Base-by-base conservation (phyloP, 2,329 filamentous ascomycete species). In the Talaromyces amestolkiae region DNA sequence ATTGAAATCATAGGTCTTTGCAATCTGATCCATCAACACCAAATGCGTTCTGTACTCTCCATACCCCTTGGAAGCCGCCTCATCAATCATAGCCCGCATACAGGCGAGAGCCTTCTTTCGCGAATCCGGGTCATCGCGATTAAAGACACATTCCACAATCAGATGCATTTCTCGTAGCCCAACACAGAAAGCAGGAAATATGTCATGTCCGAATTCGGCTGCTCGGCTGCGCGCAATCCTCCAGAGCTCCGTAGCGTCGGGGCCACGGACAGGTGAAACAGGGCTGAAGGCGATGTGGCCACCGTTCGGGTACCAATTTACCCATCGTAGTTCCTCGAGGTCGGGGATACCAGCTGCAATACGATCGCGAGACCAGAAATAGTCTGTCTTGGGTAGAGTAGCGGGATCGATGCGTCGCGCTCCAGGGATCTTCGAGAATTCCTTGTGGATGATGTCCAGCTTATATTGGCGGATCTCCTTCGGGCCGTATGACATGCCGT, bases 211-310 rank as follows among this genome's bases (percentile, higher is more conserved):
- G n/a, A 56, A 56, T 56, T 56, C 51, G 17, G 51, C 51, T 56
- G 77, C 76, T 24, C 74, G 68, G 53, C 65, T 62, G 65, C 75
- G 74, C 13, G 77, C 77, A 13, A 79, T 67, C 19, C 70, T 68
- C 66, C 77, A 81, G 61, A 81, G 72, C 58, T 69, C 72, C 15
- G 71, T 74, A 3, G 80, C 81, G 62, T 83, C 81, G 1, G 71
- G 68, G 3, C 79, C 79, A 17, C 75, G 75, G 65, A 82, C 80
- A 9, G 78, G 78, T 37, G 75, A 77, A n/a, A 83, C 77, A n/a
- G 80, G 80, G 35, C 77, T 56, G 70, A 82, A 81, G 7, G 75
- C 77, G 11, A 82, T 72, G 65, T 82, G 80, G 1, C 76, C 75
- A 71, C 79, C 79, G 81, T 66, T 56, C 5, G 51, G 51, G 10